Conservation (phyloP, 805 yeast species). For the Starmerella kuoi region DNA sequence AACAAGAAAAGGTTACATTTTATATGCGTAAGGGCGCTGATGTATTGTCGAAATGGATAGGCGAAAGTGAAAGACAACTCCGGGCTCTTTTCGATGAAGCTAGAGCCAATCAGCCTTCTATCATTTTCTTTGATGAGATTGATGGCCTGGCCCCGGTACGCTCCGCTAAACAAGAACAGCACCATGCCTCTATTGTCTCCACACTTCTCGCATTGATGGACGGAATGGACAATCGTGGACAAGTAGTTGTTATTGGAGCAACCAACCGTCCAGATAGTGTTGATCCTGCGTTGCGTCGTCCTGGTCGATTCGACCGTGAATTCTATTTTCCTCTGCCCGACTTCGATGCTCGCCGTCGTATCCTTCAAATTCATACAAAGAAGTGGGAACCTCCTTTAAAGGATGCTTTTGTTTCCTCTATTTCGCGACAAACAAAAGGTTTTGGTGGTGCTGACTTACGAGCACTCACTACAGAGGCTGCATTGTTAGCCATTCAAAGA, state of each 20-base stretch:
- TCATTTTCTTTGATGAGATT: slow-evolving; percentile 93
- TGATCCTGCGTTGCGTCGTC: slow-evolving; percentile 95
- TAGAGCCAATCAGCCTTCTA: slow-evolving; percentile 85
- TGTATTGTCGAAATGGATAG: slow-evolving; percentile 95
- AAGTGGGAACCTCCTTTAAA: slow-evolving; percentile 74
- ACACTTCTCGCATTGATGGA: slow-evolving; percentile 93
- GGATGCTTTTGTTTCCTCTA: slow-evolving; percentile 43
- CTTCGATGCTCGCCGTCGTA: slow-evolving; percentile 60
- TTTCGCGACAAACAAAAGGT: slow-evolving; percentile 80
- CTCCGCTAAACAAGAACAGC: slow-evolving; percentile 94
- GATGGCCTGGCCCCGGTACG: slow-evolving; percentile 98
- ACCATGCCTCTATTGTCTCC: slow-evolving; percentile 93
- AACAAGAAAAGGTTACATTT: slow-evolving; percentile 76
- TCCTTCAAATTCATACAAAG: slow-evolving; percentile 71
- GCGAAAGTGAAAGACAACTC: slow-evolving; percentile 94
- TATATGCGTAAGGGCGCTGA: slow-evolving; percentile 99
- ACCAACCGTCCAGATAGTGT: slow-evolving; percentile 95
- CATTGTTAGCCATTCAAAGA: slow-evolving; percentile 80
- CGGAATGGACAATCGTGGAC: slow-evolving; percentile 98
- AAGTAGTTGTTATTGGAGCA: slow-evolving; percentile 95
- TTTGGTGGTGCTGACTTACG: slow-evolving; percentile 96
- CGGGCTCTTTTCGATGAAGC: slow-evolving; percentile 91
- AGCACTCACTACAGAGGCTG: slow-evolving; percentile 92
- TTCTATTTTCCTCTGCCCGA: slow-evolving; percentile 93
- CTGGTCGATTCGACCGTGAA: slow-evolving; percentile 94